Conservation (phyloP, 495 filamentous ascomycete genomes). For the Aspergillus heteromorphus region DNA sequence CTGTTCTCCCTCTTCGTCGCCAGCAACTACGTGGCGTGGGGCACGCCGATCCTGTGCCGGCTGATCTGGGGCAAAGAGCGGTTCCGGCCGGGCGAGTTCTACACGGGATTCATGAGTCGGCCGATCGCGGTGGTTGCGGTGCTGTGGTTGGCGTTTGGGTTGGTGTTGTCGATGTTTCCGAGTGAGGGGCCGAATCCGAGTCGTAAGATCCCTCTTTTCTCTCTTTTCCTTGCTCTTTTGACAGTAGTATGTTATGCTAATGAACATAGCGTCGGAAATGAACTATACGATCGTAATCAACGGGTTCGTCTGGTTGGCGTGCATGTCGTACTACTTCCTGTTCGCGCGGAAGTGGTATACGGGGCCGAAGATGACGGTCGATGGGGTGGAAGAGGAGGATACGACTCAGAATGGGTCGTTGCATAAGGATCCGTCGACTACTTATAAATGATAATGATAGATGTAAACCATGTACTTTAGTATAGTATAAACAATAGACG, state of each 20-base stretch:
- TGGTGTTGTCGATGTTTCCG: slow-evolving; percentile 52
- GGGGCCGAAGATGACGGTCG: slow-evolving; percentile 64
- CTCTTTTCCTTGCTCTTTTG: too few species aligned
- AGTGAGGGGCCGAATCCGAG: slow-evolving; percentile 46
- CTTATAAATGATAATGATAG: not conserved
- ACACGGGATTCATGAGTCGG: slow-evolving; percentile 44
- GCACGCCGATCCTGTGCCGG: slow-evolving; percentile 52
- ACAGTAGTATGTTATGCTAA: not conserved
- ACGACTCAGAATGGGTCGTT: not conserved
- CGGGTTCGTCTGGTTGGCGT: slow-evolving; percentile 55
- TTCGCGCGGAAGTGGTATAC: slow-evolving; percentile 68
- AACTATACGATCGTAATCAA: slow-evolving; percentile 67
- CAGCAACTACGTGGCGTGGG: slow-evolving; percentile 55
- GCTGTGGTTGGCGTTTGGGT: slow-evolving; percentile 49
- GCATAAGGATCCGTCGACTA: not conserved
- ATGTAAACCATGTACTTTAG: not conserved
- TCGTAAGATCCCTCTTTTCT: slow-evolving; percentile 21
- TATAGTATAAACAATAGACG: not conserved
- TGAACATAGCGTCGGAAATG: slow-evolving; percentile 44
- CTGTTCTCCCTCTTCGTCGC: slow-evolving; percentile 57
- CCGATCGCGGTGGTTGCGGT: slow-evolving; percentile 49
- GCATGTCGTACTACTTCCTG: slow-evolving; percentile 58
- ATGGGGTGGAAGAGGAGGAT: slow-evolving; percentile 16
- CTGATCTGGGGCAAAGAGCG: slow-evolving; percentile 53
- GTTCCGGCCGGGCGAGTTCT: slow-evolving; percentile 54